These are phyloP conservation scores for Meredithiella fracta DNA, from an alignment of 2,329 filamentous ascomycete genomes.

Conservation along the genomic window DNA sequence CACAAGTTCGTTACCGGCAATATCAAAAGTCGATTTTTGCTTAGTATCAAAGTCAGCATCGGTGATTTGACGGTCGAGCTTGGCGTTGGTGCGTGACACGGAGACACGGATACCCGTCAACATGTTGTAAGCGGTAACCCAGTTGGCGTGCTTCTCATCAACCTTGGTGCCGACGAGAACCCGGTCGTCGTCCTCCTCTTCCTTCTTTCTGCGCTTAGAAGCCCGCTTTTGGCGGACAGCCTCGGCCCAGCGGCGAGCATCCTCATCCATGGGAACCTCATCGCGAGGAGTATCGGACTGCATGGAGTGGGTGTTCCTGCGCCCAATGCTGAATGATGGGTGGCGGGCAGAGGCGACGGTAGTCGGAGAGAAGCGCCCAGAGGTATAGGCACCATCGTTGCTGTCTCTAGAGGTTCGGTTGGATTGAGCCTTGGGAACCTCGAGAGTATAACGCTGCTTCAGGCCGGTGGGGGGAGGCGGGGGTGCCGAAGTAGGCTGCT, in stretches of 20 bases:
- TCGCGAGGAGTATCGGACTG: constrained; percentile 73
- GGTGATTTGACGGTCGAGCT: constrained; percentile 78
- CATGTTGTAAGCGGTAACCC: constrained; percentile 98
- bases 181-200: constrained; percentile 81
- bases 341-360: constrained; percentile 43
- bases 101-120: constrained; percentile 95
- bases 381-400: constrained; percentile 48
- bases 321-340: constrained; percentile 66
- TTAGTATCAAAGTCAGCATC: constrained; percentile 84
- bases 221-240: constrained; percentile 82
- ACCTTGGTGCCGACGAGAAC: constrained; percentile 95
- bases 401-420: constrained; percentile 57
- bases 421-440: constrained; percentile 58
- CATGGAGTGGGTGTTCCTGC: constrained; percentile 69
- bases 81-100: constrained; percentile 90
- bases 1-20: constrained; percentile 89
- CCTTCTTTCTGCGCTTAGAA: constrained; percentile 65
- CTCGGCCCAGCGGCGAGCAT: constrained; percentile 83
- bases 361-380: constrained; percentile 63
- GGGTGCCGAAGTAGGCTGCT: constrained; percentile 12
- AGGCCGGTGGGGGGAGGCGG: constrained; percentile 31
- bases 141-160: constrained; percentile 92
- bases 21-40: constrained; percentile 88
- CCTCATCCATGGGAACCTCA: constrained; percentile 72
- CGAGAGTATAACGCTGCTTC: constrained; percentile 73